Evolutionary conservation across 73 alveolate genomes (phyloP).

Genomic region (Symbiodinium pilosum): DNA sequence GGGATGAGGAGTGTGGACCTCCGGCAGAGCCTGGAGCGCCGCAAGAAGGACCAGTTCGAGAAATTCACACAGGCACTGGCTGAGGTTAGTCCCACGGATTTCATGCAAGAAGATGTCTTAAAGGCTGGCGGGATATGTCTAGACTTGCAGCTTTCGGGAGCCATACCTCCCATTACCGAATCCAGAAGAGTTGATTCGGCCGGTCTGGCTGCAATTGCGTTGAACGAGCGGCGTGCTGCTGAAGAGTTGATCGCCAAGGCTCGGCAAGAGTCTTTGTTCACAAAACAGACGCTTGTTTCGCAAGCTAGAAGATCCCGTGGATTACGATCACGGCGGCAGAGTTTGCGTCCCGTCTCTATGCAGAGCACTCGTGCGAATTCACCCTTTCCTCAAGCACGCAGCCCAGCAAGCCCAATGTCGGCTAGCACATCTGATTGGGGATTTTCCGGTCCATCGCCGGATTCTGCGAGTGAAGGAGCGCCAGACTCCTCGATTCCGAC

Average conservation of each 20-base stretch:
- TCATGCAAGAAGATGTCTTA: slow-evolving; percentile 57
- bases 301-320: slow-evolving; percentile 36
- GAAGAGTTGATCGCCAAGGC: slow-evolving; percentile 39
- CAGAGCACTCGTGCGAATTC: slow-evolving; percentile 52
- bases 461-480: too few species aligned
- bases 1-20: slow-evolving; percentile 11
- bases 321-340: neutral
- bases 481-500: neutral
- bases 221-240: slow-evolving; percentile 80
- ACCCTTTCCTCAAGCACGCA: slow-evolving; percentile 44
- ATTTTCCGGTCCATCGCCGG: neutral
- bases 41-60: slow-evolving; percentile 60
- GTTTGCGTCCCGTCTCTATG: slow-evolving; percentile 55
- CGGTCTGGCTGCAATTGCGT: slow-evolving; percentile 49
- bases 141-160: slow-evolving; percentile 67
- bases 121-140: slow-evolving; percentile 20
- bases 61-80: slow-evolving; percentile 53
- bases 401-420: slow-evolving; percentile 6
- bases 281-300: slow-evolving; percentile 26
- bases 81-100: slow-evolving; percentile 66
- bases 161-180: slow-evolving; percentile 63
- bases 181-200: slow-evolving; percentile 9
- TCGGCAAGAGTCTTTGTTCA: slow-evolving; percentile 39
- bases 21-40: slow-evolving; percentile 49
- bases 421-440: slow-evolving; percentile 13